These are phyloP conservation scores for Usnea hakonensis DNA, from an alignment of 495 filamentous ascomycete genomes.

Conservation along the genomic window DNA sequence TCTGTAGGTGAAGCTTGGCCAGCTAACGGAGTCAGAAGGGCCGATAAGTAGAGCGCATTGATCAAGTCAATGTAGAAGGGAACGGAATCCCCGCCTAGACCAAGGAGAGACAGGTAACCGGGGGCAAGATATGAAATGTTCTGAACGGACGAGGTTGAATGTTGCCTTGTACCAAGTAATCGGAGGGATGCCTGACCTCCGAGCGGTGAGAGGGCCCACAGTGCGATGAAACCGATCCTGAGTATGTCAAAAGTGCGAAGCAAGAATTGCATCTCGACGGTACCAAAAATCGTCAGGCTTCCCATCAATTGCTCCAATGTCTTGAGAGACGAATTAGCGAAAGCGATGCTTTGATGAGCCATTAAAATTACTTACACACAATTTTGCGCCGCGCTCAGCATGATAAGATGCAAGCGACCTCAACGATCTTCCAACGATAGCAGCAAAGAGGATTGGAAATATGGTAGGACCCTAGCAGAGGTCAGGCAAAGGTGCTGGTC, in stretches of 20 bases:
- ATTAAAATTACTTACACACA: neutral
- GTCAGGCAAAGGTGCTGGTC: neutral
- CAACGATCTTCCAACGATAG: neutral
- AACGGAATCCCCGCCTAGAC: neutral
- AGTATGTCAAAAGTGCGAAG: neutral
- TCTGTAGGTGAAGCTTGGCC: neutral
- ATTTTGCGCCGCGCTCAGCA: conserved; percentile 3
- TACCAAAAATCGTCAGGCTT: neutral
- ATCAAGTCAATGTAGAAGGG: too few relatives aligned
- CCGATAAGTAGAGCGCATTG: neutral
- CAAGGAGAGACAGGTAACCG: neutral
- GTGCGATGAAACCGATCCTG: neutral
- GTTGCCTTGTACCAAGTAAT: neutral
- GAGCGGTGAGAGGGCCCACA: neutral
- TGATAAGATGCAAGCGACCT: neutral
- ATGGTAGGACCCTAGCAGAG: neutral
- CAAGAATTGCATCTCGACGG: neutral
- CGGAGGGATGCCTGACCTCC: neutral
- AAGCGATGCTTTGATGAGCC: neutral
- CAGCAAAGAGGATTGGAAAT: neutral
- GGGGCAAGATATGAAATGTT: neutral
- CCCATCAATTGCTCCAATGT: neutral
- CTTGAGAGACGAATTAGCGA: neutral
- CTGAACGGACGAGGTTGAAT: neutral
- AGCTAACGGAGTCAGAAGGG: neutral